Percentiles rank a stretch among this genome's conserved stretches.
Conservation (phyloP, 139 green algal genomes). For the Diplosphaera chodatii region DNA sequence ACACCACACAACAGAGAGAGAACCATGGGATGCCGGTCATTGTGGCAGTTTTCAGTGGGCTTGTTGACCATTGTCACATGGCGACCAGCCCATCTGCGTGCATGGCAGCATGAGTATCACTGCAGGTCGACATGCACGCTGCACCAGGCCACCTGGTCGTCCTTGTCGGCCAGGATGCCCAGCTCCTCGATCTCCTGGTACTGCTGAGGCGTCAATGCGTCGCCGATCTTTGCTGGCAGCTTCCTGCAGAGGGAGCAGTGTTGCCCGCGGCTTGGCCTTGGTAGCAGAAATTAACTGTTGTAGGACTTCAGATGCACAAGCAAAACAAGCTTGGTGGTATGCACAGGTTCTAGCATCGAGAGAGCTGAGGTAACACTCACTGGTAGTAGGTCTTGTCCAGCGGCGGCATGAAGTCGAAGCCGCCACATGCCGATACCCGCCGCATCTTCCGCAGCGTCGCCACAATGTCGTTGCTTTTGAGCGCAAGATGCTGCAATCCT, state of each 20-base stretch:
- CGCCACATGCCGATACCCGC: constrained; percentile 49
- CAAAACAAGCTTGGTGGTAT: too few species aligned
- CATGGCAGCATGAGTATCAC: too few species aligned
- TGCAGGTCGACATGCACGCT: too few species aligned
- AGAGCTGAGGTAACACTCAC: too few species aligned
- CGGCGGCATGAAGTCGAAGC: constrained; percentile 83
- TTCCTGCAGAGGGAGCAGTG: constrained; percentile 21
- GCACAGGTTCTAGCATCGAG: too few species aligned
- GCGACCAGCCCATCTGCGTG: too few species aligned
- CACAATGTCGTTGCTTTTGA: constrained; percentile 95
- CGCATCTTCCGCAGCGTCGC: constrained; percentile 72
- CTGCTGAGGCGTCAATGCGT: constrained; percentile 63
- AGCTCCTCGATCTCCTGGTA: constrained; percentile 75
- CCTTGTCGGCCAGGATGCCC: constrained; percentile 90
- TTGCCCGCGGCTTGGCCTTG: too few species aligned
- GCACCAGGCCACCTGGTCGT: constrained; percentile 96
- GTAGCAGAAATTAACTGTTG: too few species aligned
- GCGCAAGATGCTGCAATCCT: constrained; percentile 94
- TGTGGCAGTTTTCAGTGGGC: too few species aligned
- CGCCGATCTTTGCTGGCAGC: constrained; percentile 53
- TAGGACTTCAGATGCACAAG: too few species aligned
- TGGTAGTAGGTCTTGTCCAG: constrained; percentile 82
- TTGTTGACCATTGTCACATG: too few species aligned
- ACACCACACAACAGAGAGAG: not conserved
- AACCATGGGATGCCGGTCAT: too few species aligned